Evolutionary conservation across 805 yeast species (phyloP), one percentile per base, ranked within the genome.

Genomic region (Yarrowia divulgata): DNA sequence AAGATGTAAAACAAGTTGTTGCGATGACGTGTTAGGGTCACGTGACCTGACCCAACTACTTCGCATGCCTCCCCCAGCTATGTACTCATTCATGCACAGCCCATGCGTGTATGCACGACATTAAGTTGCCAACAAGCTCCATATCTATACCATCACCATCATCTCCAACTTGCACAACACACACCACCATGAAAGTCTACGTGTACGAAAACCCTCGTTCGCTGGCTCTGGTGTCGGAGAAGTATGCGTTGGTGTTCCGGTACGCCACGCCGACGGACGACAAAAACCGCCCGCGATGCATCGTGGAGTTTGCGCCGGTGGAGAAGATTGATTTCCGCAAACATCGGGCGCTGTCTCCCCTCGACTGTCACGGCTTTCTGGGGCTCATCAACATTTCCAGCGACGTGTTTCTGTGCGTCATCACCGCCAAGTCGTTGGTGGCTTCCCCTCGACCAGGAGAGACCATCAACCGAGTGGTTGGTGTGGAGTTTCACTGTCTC

Each of bases 401-500:
- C 8, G 88, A 90, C 69, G 85, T 87, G 2, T 95, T 88, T 74
- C 78, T 94, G 46, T 90, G 96, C 66, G 85, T 91, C 0, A 91
- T 95, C 67, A 88, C 96, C 0, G 89, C 91, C 0, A 87, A 90
- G 39, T 79, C 86, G 1, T 85, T 87, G 71, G 97, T 91, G 13
- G 98, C 98, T 0, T 81, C 84, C 35, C 98, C 98, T 0, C 82
- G 91, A 16, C 88, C 89, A 0, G 86, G 86, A 45, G 97, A 95
- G 77, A 83, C 91, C 1, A 90, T 94, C 35, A 88, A 90, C 75
- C 87, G 88, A 73, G 93, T 95, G 60, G 85, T 83, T 75, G 87
- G 87, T n/a, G 97, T 94, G 43, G 98, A 93, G 73, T 95, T 95
- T 76, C 85, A 90, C 73, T 90, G 97, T 70, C 79, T 95, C 69